Percentiles rank a stretch among this genome's conserved stretches.
Evolutionary conservation across 768 basidiomycete genomes (phyloP).

Genomic region (Russula sp.): DNA sequence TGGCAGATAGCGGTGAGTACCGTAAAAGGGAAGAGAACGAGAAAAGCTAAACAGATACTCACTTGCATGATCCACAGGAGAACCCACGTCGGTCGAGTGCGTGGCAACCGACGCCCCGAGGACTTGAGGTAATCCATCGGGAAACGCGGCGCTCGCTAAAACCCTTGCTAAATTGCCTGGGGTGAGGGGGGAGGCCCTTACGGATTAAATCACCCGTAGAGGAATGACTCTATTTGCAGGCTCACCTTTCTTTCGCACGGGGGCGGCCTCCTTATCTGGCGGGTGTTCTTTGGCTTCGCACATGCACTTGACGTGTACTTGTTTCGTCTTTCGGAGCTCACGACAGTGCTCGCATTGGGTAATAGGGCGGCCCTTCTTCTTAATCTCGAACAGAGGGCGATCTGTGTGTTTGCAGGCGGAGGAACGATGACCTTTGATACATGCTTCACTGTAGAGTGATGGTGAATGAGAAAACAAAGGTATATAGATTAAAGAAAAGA

Average conservation of each 20-base stretch:
- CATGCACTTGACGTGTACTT: slow-evolving; percentile 75
- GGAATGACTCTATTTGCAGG: slow-evolving; percentile 23
- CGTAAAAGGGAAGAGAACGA: neutral
- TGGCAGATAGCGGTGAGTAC: neutral
- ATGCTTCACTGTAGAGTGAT: slow-evolving; percentile 58
- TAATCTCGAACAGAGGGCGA: slow-evolving; percentile 86
- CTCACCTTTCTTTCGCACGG: slow-evolving; percentile 54
- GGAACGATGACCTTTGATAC: slow-evolving; percentile 92
- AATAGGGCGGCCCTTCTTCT: slow-evolving; percentile 88
- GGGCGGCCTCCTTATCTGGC: slow-evolving; percentile 11
- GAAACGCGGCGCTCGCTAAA: slow-evolving; percentile 69
- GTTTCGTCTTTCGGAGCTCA: slow-evolving; percentile 70
- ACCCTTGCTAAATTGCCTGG: slow-evolving; percentile 46
- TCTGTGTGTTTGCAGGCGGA: slow-evolving; percentile 83
- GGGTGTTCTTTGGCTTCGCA: slow-evolving; percentile 35
- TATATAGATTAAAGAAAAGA: neutral
- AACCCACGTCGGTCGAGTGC: slow-evolving; percentile 40
- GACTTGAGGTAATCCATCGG: slow-evolving; percentile 64
- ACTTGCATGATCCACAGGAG: slow-evolving; percentile 54
- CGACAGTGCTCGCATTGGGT: slow-evolving; percentile 87
- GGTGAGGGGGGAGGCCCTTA: slow-evolving; percentile 30
- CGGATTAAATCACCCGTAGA: slow-evolving; percentile 24
- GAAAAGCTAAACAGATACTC: neutral
- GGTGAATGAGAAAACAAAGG: slow-evolving; percentile 17
- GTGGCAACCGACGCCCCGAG: slow-evolving; percentile 56